These are phyloP conservation scores for Coelastrella sp. DNA, from an alignment of 139 green algal species.

Conservation along the genomic window DNA sequence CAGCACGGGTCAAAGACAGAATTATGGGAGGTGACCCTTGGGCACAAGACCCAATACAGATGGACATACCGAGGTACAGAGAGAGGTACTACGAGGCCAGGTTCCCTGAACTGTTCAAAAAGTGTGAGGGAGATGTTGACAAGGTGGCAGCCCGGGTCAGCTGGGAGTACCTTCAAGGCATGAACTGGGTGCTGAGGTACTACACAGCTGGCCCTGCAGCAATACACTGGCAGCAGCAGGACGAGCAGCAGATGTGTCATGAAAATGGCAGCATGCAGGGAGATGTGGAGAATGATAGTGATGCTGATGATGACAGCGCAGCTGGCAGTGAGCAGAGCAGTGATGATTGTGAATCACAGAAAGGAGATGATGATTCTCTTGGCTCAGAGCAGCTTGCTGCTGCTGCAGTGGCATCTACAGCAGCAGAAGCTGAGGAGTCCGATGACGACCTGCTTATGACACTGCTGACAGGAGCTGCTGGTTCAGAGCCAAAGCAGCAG, in stretches of 20 bases:
- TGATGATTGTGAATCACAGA: background rate
- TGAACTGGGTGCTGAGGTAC: slow-evolving; percentile 70
- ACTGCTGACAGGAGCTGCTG: too few relatives aligned
- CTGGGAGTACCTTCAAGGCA: slow-evolving; percentile 56
- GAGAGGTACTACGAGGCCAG: slow-evolving; percentile 63
- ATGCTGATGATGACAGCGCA: background rate
- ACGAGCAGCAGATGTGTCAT: background rate
- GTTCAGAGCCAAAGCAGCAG: background rate
- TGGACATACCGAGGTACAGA: slow-evolving; percentile 58
- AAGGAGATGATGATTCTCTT: too few relatives aligned
- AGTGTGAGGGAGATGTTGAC: slow-evolving; percentile 58
- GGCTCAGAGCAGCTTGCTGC: too few relatives aligned
- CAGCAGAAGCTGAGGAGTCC: background rate
- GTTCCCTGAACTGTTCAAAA: background rate
- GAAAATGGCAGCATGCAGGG: background rate
- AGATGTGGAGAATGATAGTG: background rate
- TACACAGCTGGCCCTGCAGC: slow-evolving; percentile 61
- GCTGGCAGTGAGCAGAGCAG: background rate
- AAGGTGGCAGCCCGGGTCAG: slow-evolving; percentile 46
- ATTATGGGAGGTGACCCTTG: slow-evolving; percentile 46
- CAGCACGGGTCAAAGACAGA: slow-evolving; percentile 43
- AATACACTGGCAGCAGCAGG: slow-evolving; percentile 43
- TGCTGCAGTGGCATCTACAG: background rate
- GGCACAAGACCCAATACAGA: slow-evolving; percentile 64
- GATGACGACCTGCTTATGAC: too few relatives aligned